Conservation (phyloP, 192 early-diverging fungal genomes). For the Pecoramyces ruminantium region DNA sequence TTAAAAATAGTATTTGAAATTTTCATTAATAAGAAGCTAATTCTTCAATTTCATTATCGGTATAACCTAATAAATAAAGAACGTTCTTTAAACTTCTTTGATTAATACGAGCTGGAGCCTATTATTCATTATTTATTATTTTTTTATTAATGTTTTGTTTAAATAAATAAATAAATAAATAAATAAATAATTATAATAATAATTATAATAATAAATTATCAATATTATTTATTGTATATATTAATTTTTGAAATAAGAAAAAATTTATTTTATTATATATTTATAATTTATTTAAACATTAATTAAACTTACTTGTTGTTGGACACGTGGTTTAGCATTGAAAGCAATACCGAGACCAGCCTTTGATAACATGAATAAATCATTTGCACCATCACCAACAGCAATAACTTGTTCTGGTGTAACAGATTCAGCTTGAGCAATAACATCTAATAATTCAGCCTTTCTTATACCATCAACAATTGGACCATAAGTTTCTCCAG, state of each 20-base stretch:
- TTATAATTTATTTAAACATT: too few relatives aligned
- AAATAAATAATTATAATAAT: background rate
- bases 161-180: too few relatives aligned
- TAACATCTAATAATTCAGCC: constrained; percentile 85
- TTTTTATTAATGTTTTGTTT: too few relatives aligned
- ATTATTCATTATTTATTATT: background rate
- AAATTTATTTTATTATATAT: background rate
- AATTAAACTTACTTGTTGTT: constrained; percentile 40
- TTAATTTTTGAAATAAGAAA: background rate
- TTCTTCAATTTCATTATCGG: constrained; percentile 38
- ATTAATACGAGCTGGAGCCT: constrained; percentile 78
- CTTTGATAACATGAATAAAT: constrained; percentile 83
- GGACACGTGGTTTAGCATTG: constrained; percentile 95
- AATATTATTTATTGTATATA: too few relatives aligned
- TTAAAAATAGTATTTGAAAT: too few relatives aligned
- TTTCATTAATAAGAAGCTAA: background rate
- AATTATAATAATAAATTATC: too few relatives aligned
- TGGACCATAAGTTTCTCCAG: constrained; percentile 74
- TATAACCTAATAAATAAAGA: constrained; percentile 75
- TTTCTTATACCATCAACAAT: constrained; percentile 85
- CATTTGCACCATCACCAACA: constrained; percentile 96
- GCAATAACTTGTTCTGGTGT: constrained; percentile 84
- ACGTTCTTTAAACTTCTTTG: constrained; percentile 82
- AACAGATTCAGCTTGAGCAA: constrained; percentile 83
- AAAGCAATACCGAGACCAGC: constrained; percentile 93